Base-by-base conservation (phyloP, 1,139 yeast species). In the Taphrina flavorubra region DNA sequence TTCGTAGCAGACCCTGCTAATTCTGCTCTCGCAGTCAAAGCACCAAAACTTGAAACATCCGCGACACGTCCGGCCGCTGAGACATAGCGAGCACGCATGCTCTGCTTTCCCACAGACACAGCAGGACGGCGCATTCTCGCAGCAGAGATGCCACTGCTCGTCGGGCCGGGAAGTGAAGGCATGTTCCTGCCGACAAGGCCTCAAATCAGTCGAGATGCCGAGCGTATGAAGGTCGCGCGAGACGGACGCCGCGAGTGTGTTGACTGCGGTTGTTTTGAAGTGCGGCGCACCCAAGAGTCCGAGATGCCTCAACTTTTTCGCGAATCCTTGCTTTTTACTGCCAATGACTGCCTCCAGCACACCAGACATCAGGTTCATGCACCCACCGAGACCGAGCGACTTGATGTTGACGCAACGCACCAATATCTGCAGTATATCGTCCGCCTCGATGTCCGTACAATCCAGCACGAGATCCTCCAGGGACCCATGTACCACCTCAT, bases 21-120 rank as follows among this genome's bases (percentile, higher is more conserved):
- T 58, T 14, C 40, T n/a, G 34, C 62, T 58, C 39, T 20, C 40
- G 18, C 62, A 58, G 2, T 44, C 62, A 3, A 31, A 58, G 51
- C 62, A 58, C 62, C 62, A 58, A 31, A 58, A 58, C 53, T 46
- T 42, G 53, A 58, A 58, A 20, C 62, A 58, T 1, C 62, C 62
- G 11, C 62, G 51, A 44, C 62, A 58, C 6, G 62, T 58, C 11
- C 53, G 51, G 11, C 51, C 11, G 6, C 34, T 42, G 25, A 58
- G 42, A 34, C 62, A 58, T 14, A 44, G 62, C 42, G 34, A 58
- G 31, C 62, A 58, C 8, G 47, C 62, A 11, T 42, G 40, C 13
- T 25, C 36, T 36, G 4, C 13, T 13, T 31, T 20, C 1, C 42
- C 42, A 44, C 62, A 58, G 7, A 40, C 53, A n/a, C 14, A 16